Base-by-base conservation (phyloP, 2,329 filamentous ascomycete genomes). In the Neospermospora avenae region DNA sequence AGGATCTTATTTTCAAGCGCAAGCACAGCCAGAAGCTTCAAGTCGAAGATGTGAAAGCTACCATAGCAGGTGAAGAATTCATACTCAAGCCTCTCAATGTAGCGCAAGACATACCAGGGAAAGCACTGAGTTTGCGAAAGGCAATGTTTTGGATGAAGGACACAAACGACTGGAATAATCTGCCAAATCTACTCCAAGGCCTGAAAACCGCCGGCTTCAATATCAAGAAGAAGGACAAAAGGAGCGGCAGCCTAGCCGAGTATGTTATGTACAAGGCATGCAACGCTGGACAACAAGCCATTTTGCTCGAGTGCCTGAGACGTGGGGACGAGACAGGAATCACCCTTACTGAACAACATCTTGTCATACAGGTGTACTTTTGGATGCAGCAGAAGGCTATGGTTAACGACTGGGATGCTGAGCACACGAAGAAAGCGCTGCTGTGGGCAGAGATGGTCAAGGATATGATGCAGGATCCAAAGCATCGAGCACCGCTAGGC, bases 1-100 rank as follows among this genome's bases (percentile, higher is more conserved):
- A 77, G 67, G 76, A 80, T 65, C 77, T 81, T 61, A 73, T 89
- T 66, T 81, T 78, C 74, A 74, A 77, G 60, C 64, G 70, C 14
- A 78, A 77, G 63, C 76, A 79, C 71, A 74, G 77, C 64, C 74
- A 78, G 64, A 73, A 73, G 60, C 78, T 88, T 42, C 74, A 80
- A 61, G 73, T 76, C 37, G 82, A 86, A 69, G 82, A 84, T 39
- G 77, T 86, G 62, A 76, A 77, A 61, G 80, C 86, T 63, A 81
- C 85, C 65, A 77, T 88, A 64, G 82, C 83, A 61, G 84, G 78
- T 66, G 76, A 84, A 59, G 63, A 69, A 20, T 70, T 75, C 45
- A 61, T 37, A 13, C 58, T 76, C 3, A 58, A 66, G 41, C 65
- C 67, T 54, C 63, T 74, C 25, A 58, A 70, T 55, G 28, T 28